Conservation (phyloP, 805 yeast genomes). For the Citeromyces matritensis region DNA sequence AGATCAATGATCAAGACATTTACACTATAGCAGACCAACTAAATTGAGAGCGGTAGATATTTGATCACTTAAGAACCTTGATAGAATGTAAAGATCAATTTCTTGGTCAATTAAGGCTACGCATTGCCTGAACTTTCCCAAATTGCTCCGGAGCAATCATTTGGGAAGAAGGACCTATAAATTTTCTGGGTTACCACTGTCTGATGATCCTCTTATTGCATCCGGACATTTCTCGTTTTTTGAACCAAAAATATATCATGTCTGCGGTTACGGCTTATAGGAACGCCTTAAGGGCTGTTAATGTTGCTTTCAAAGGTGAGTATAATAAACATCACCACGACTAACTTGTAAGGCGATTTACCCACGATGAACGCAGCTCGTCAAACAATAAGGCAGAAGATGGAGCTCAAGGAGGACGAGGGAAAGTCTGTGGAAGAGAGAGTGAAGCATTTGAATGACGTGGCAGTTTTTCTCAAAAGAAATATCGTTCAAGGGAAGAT, state of each 20-base stretch:
- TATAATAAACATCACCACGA: constrained; percentile 1
- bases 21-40: too few relatives aligned
- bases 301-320: constrained; percentile 33
- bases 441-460: constrained; percentile 45
- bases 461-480: constrained; percentile 49
- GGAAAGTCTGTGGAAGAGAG: constrained; percentile 30
- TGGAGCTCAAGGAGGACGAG: constrained; percentile 19
- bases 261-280: constrained; percentile 35
- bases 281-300: constrained; percentile 51
- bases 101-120: too few relatives aligned
- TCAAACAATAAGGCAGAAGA: constrained; percentile 39
- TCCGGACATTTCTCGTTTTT: too few relatives aligned
- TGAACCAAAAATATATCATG: too few relatives aligned
- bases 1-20: constrained; percentile 13
- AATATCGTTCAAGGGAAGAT: constrained; percentile 82
- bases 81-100: too few relatives aligned
- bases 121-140: too few relatives aligned
- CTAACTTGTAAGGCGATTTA: constrained; percentile 17
- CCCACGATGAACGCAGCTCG: constrained; percentile 45
- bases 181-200: too few relatives aligned
- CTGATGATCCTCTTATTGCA: too few relatives aligned
- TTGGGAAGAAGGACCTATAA: too few relatives aligned
- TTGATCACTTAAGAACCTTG: too few relatives aligned
- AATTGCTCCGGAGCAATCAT: too few relatives aligned
- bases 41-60: too few relatives aligned